Evolutionary conservation across 2,329 filamentous ascomycete species (phyloP).

Genomic region (Aspergillus novoparasiticus): DNA sequence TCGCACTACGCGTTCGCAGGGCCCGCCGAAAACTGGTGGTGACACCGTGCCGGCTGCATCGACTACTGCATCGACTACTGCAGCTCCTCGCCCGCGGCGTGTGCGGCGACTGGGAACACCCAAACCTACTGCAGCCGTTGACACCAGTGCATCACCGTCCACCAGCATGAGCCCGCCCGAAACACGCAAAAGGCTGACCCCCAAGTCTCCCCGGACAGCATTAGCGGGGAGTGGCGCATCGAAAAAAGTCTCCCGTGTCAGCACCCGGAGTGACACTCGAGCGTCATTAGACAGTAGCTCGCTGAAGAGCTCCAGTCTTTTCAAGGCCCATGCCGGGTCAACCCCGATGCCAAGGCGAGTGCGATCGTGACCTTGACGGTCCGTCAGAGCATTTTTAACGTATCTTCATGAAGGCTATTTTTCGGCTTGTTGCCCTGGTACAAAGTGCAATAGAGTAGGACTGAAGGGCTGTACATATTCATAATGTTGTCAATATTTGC

Average conservation of each 20-base stretch:
- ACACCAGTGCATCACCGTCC: constrained; percentile 11
- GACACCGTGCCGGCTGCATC: constrained; percentile 20
- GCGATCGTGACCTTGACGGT: constrained; percentile 29
- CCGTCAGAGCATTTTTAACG: constrained; percentile 9
- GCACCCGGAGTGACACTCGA: constrained; percentile 18
- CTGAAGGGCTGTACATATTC: constrained; percentile 6
- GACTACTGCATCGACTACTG: constrained; percentile 27
- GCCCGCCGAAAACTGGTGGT: constrained; percentile 21
- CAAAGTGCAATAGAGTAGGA: background rate
- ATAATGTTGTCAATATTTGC: background rate
- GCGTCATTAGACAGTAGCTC: constrained; percentile 18
- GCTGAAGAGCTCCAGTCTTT: constrained; percentile 31
- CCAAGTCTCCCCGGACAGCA: constrained; percentile 33
- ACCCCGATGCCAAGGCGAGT: constrained; percentile 39
- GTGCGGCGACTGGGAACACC: constrained; percentile 34
- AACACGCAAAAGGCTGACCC: constrained; percentile 38
- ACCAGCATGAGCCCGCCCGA: constrained; percentile 26
- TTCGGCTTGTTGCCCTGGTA: constrained; percentile 5
- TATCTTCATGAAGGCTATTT: constrained; percentile 9
- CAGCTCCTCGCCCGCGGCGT: constrained; percentile 33
- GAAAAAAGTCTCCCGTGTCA: constrained; percentile 24
- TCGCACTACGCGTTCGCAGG: constrained; percentile 29
- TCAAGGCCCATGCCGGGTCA: constrained; percentile 38
- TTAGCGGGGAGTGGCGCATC: constrained; percentile 20
- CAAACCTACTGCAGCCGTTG: constrained; percentile 24